A percentile compares a stretch with the other conserved stretches of the same genome.
Conservation (phyloP, 2,329 filamentous ascomycete species). For the Aspergillus nomiae region DNA sequence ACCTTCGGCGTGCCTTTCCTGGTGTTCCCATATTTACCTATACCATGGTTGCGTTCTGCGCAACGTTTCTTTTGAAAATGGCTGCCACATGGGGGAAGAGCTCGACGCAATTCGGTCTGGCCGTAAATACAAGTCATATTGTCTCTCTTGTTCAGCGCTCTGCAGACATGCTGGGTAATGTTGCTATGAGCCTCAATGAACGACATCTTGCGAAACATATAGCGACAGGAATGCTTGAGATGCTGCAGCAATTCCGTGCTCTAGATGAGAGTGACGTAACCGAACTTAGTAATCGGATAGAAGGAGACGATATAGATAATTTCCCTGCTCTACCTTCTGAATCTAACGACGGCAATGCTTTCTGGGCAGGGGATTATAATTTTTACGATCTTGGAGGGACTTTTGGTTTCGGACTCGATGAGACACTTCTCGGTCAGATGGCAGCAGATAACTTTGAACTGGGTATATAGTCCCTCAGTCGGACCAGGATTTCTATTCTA, state of each 20-base stretch:
- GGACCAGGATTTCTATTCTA: background rate
- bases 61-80: slow-evolving; percentile 33
- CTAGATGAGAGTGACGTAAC: background rate
- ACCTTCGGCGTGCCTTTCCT: slow-evolving; percentile 40
- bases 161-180: background rate
- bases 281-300: background rate
- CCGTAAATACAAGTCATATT: background rate
- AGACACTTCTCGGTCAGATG: slow-evolving; percentile 6
- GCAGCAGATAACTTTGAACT: slow-evolving; percentile 6
- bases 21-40: slow-evolving; percentile 35
- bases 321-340: background rate
- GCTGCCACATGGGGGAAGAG: slow-evolving; percentile 9
- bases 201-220: slow-evolving; percentile 8
- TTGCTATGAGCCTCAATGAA: slow-evolving; percentile 2
- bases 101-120: background rate
- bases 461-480: background rate
- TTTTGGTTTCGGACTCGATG: slow-evolving; percentile 6
- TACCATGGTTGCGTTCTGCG: slow-evolving; percentile 31
- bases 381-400: slow-evolving; percentile 5
- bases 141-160: background rate
- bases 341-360: background rate
- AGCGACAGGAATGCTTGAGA: slow-evolving; percentile 2
- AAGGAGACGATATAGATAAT: background rate
- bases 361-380: slow-evolving; percentile 5
- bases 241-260: slow-evolving; percentile 2